These are phyloP conservation scores for Kurtzmaniella cleridarum DNA, from an alignment of 805 yeast species.

Conservation along the genomic window DNA sequence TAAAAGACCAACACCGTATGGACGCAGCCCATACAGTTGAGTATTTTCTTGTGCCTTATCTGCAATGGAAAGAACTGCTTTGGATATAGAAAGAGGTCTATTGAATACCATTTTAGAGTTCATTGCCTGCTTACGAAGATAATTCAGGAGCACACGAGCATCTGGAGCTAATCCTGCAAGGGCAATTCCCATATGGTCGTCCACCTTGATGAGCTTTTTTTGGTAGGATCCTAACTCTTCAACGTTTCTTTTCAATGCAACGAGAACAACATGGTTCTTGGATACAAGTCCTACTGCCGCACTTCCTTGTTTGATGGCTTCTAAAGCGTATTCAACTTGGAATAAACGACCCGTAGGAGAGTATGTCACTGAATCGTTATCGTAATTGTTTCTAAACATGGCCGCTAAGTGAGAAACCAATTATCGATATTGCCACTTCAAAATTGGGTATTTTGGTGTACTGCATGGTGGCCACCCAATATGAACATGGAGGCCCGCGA, in stretches of 20 bases:
- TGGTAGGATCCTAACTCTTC: slow-evolving; percentile 97
- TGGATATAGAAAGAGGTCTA: slow-evolving; percentile 76
- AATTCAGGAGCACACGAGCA: slow-evolving; percentile 89
- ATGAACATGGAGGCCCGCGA: not conserved
- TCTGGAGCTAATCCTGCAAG: slow-evolving; percentile 98
- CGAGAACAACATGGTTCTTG: slow-evolving; percentile 81
- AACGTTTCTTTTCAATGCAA: slow-evolving; percentile 91
- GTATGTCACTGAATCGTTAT: slow-evolving; percentile 96
- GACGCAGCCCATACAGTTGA: slow-evolving; percentile 93
- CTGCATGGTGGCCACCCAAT: not conserved
- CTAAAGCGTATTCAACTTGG: slow-evolving; percentile 84
- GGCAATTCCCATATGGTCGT: slow-evolving; percentile 90
- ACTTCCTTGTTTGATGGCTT: slow-evolving; percentile 96
- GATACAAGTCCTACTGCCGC: slow-evolving; percentile 95
- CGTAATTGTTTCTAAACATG: slow-evolving; percentile 95
- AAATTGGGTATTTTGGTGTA: not conserved
- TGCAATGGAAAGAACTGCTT: slow-evolving; percentile 81
- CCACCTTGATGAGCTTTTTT: slow-evolving; percentile 86
- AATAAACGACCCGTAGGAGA: slow-evolving; percentile 92
- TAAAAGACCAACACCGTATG: slow-evolving; percentile 94
- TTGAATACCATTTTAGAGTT: slow-evolving; percentile 78
- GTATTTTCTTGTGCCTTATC: slow-evolving; percentile 97
- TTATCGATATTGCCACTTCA: not conserved
- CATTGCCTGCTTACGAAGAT: slow-evolving; percentile 86
- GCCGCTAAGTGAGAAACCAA: slow-evolving; percentile 1